phyloP scores from a whole-genome alignment of 2,329 filamentous ascomycete genomes.

The Dendryphion nanum region DNA sequence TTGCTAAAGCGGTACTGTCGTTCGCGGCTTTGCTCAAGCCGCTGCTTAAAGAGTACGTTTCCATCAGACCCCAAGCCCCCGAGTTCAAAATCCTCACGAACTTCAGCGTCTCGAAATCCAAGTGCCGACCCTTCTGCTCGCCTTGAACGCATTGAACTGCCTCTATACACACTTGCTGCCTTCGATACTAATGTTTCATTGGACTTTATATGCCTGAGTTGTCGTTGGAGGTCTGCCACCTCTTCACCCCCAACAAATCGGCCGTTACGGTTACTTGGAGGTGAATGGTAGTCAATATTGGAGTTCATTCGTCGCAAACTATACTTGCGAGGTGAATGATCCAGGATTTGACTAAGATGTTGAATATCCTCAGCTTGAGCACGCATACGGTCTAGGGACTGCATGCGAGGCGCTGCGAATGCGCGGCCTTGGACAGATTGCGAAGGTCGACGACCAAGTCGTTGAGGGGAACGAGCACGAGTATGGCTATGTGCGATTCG shows the following conservation, averaged over 20 bases:
- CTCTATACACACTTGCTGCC: slow-evolving; percentile 14
- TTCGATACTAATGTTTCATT: slow-evolving; percentile 30
- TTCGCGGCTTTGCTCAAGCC: slow-evolving; percentile 30
- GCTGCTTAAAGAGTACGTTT: slow-evolving; percentile 27
- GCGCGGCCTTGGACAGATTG: slow-evolving; percentile 49
- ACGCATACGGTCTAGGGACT: slow-evolving; percentile 49
- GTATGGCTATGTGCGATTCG: slow-evolving; percentile 25
- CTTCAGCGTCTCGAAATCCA: slow-evolving; percentile 38
- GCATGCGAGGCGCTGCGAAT: slow-evolving; percentile 52
- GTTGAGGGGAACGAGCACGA: slow-evolving; percentile 22
- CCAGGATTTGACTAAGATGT: slow-evolving; percentile 41
- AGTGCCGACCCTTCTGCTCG: slow-evolving; percentile 23
- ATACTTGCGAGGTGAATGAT: slow-evolving; percentile 47
- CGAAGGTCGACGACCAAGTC: slow-evolving; percentile 36
- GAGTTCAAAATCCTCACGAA: slow-evolving; percentile 36
- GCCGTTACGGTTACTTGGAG: slow-evolving; percentile 34
- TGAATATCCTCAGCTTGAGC: slow-evolving; percentile 42
- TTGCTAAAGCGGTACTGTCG: slow-evolving; percentile 33
- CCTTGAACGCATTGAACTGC: slow-evolving; percentile 21
- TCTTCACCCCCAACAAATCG: slow-evolving; percentile 29
- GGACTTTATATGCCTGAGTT: slow-evolving; percentile 28
- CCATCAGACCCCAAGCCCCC: slow-evolving; percentile 21
- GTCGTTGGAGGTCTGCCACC: slow-evolving; percentile 27
- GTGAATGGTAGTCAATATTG: slow-evolving; percentile 33
- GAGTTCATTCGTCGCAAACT: slow-evolving; percentile 22